Conservation (phyloP, 1,284 basidiomycete genomes). For the Ustilago nuda region DNA sequence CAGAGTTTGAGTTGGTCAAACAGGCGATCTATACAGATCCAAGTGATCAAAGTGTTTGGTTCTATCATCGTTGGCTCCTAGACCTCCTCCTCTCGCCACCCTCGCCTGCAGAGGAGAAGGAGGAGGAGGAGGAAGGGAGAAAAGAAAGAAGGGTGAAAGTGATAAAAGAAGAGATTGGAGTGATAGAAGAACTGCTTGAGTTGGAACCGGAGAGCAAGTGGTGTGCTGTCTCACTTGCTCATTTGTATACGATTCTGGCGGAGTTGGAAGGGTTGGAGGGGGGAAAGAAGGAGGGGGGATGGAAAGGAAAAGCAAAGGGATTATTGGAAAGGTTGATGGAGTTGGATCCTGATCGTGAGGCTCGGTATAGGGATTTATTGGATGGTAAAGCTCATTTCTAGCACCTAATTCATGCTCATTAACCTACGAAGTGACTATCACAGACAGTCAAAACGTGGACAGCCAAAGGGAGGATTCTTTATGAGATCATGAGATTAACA, state of each 20-base stretch:
- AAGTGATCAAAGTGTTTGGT: conserved; percentile 94
- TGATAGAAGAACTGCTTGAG: conserved; percentile 86
- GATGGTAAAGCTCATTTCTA: conserved; percentile 39
- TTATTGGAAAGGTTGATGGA: conserved; percentile 37
- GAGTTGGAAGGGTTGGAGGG: background rate
- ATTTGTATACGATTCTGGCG: conserved; percentile 37
- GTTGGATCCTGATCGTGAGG: conserved; percentile 57
- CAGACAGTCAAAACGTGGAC: background rate
- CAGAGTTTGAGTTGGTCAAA: conserved; percentile 90
- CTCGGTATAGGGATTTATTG: conserved; percentile 57
- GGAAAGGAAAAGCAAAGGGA: conserved; percentile 7
- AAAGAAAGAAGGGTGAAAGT: conserved; percentile 7
- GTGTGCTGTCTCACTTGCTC: conserved; percentile 60
- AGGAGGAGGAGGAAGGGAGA: background rate
- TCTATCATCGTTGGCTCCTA: conserved; percentile 96
- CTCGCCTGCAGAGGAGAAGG: background rate
- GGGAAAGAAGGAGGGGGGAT: background rate
- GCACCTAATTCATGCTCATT: background rate
- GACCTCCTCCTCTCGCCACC: conserved; percentile 69
- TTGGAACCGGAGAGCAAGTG: conserved; percentile 95
- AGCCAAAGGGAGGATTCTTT: too few species aligned
- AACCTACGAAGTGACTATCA: background rate
- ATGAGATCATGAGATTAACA: conserved; percentile 2
- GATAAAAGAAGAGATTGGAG: conserved; percentile 77
- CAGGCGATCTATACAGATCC: conserved; percentile 98